Evolutionary conservation across 768 basidiomycete species (phyloP).

Genomic region (Russula sp.): DNA sequence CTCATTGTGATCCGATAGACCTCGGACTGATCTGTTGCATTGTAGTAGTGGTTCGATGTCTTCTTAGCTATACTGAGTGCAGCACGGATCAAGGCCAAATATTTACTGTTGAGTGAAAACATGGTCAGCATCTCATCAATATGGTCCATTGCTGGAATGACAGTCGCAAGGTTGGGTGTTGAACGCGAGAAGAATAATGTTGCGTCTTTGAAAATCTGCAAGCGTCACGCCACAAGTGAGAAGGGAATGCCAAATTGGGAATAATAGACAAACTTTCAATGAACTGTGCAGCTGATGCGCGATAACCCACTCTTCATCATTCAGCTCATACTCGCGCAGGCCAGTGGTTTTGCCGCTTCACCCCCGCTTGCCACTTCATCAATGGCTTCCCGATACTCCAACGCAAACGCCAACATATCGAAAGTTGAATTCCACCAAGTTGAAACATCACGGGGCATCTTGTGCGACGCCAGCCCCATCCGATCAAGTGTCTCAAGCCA

Average conservation of each 20-base stretch:
- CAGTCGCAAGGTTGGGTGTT: not conserved
- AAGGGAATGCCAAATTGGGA: too few species aligned
- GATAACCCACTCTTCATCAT: not conserved
- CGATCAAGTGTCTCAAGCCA: constrained; percentile 30
- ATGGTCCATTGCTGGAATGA: constrained; percentile 1
- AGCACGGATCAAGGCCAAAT: not conserved
- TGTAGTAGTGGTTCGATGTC: not conserved
- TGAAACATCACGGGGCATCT: too few species aligned
- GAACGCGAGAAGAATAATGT: not conserved
- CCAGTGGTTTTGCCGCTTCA: too few species aligned
- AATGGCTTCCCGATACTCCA: constrained; percentile 33
- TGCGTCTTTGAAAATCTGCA: not conserved
- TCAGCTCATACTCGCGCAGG: not conserved
- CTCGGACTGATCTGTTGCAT: not conserved
- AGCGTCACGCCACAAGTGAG: too few species aligned
- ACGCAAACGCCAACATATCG: constrained; percentile 36
- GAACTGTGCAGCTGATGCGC: too few species aligned
- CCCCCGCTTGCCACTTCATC: constrained; percentile 29
- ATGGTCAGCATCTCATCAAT: not conserved
- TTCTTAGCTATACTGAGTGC: not conserved
- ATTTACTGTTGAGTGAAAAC: too few species aligned
- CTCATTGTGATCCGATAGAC: not conserved
- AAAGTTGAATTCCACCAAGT: too few species aligned
- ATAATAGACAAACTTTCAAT: too few species aligned
- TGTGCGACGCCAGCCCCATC: too few species aligned